Conservation (phyloP, 1,284 basidiomycete genomes). For the Puccinia polysora region DNA sequence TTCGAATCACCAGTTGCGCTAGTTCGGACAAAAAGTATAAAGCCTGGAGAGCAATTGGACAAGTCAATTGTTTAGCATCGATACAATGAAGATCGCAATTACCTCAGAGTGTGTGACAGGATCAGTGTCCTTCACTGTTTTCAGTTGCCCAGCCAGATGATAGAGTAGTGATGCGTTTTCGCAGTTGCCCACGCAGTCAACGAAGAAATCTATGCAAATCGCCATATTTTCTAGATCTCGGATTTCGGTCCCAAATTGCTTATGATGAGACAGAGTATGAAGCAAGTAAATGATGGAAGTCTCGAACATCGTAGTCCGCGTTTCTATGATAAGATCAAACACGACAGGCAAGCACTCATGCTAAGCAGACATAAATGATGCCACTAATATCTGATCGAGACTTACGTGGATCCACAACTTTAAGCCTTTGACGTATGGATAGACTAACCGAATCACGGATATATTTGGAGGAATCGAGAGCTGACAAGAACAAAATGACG, state of each 20-base stretch:
- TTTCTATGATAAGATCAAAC: conserved; percentile 54
- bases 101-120: conserved; percentile 67
- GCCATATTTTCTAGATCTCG: conserved; percentile 60
- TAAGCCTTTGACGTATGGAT: conserved; percentile 60
- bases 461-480: conserved; percentile 84
- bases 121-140: conserved; percentile 75
- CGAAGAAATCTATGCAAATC: conserved; percentile 84
- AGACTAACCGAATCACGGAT: conserved; percentile 58
- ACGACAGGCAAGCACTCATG: conserved; percentile 17
- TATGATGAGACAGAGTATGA: conserved; percentile 85
- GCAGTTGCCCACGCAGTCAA: conserved; percentile 67
- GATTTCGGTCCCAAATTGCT: conserved; percentile 66
- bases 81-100: conserved; percentile 44
- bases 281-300: conserved; percentile 77
- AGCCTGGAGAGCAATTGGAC: conserved; percentile 59
- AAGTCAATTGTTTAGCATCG: no score
- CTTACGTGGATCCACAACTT: conserved; percentile 53
- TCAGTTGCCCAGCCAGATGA: conserved; percentile 74
- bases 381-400: background rate
- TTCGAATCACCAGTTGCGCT: conserved; percentile 77
- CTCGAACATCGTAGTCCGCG: conserved; percentile 68
- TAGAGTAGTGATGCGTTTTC: conserved; percentile 80
- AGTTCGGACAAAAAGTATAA: conserved; percentile 85
- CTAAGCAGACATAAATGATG: conserved; percentile 48
- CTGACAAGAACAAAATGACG: conserved; percentile 76